Evolutionary conservation across 129 eudicot species (phyloP).

Genomic region (Ambrosia trifida): DNA sequence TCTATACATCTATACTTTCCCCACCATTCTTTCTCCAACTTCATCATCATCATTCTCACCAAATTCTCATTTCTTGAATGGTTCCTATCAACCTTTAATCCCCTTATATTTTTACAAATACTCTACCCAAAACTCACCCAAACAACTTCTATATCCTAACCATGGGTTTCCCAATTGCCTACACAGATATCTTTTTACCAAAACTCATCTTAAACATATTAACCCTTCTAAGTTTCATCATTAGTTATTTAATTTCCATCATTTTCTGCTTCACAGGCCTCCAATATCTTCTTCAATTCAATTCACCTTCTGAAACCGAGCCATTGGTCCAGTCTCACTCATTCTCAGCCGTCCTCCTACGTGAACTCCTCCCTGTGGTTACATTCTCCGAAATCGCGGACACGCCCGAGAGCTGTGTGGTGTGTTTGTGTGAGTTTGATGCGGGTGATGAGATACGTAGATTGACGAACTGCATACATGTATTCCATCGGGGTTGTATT

Average conservation of each 20-base stretch:
- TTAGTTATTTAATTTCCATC: constrained; percentile 25
- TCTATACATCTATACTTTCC: background rate
- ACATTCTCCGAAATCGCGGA: constrained; percentile 32
- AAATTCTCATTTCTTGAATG: background rate
- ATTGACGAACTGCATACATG: constrained; percentile 51
- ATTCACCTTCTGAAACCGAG: constrained; percentile 16
- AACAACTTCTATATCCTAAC: background rate
- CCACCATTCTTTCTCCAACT: background rate
- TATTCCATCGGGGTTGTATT: constrained; percentile 62
- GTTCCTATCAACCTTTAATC: background rate
- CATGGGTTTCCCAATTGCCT: constrained; percentile 65
- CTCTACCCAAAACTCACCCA: background rate
- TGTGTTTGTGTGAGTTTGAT: constrained; percentile 54
- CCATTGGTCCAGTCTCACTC: constrained; percentile 23
- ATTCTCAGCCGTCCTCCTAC: constrained; percentile 41
- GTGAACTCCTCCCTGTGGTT: constrained; percentile 56
- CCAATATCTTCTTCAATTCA: constrained; percentile 36
- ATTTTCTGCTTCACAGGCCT: constrained; percentile 37
- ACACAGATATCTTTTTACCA: constrained; percentile 47
- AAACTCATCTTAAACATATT: constrained; percentile 42
- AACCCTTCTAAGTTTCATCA: constrained; percentile 41
- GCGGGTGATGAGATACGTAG: constrained; percentile 58
- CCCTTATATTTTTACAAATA: background rate
- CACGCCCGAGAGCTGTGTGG: constrained; percentile 53
- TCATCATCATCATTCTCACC: constrained; percentile 1